Base-by-base conservation (phyloP, 768 basidiomycete genomes). In the Trametes villosa region DNA sequence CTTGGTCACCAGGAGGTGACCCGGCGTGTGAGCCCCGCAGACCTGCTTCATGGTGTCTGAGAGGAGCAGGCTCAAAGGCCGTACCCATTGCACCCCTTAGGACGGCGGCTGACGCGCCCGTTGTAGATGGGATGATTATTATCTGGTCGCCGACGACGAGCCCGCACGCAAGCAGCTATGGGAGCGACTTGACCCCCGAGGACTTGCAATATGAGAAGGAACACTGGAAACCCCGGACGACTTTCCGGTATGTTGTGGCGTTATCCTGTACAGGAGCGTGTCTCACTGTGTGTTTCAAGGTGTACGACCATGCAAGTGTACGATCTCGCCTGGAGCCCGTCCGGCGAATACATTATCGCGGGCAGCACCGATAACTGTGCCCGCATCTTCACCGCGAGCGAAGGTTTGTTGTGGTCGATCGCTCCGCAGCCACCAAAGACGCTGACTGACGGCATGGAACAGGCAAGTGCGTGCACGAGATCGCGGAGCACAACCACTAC, bases 341-440 rank as follows among this genome's bases (percentile, higher is more conserved):
- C 90, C 18, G 94, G 96, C 31, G 92, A 96, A 64, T 96, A 92
- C 65, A 84, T 99, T 59, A 83, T 99, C 42, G 89, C 94, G n/a
- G 97, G 97, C 4, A 94, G 93, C 71, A 98, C 96, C 9, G 97
- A 99, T 74, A 98, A 98, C 66, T 89, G 88, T 6, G 96, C 96
- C 0, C 79, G 93, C 48, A 87, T 98, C 36, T 96, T 91, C 74
- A 81, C 86, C 18, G 79, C 86, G 4, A 78, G 75, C 11, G 91
- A 94, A 68, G 92, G 92, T 90, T 64, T 50, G 82, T 69, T 24
- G 24, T 33, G 15, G 24, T n/a, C n/a, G n/a, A 7, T 15, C 49
- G 2, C 20, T 24, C 12, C 11, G 8, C 11, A 18, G 17, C 2
- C 38, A 7, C 20, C 36, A n/a, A 8, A n/a, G n/a, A 2, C 22